Base-by-base conservation (phyloP, 2,329 filamentous ascomycete species). In the Trichoderma afroharzianum region DNA sequence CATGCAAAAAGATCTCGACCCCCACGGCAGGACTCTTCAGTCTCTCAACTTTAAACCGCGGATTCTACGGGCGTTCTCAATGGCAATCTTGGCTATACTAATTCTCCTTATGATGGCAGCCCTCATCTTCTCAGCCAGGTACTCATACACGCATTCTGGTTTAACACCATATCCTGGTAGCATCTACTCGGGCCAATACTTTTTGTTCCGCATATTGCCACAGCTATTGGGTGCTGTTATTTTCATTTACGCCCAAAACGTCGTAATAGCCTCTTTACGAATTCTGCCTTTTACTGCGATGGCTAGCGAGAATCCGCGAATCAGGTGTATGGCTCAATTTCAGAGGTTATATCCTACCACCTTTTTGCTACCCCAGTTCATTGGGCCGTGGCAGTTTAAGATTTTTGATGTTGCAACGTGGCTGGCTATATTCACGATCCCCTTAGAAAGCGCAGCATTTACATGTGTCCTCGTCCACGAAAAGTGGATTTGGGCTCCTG, bases 131-230 rank as follows among this genome's bases (percentile, higher is more conserved):
- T 90, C 88, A 74, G 93, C 92, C 71, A 82, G 92, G 43, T 94
- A 89, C 82, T 93, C 92, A 12, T 81, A 85, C 47, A 79, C 82
- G 6, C 85, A 91, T 74, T 80, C 85, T 11, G 93, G 93, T 0
- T 82, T 98, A 14, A 90, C 88, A 78, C 81, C 86, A 4, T 97
- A 95, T 79, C 83, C 84, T 39, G 86, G 86, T 59, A 85, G 82
- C 33, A 91, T 94, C 71, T 92, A 92, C 73, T 91, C 91, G 63
- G 86, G 86, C 9, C 87, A 90, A 74, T 97, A 97, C 81, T 97
- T 98, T 79, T 81, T 97, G 61, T 96, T 97, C 80, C 88, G 94
- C 73, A 93, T 97, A 74, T 83, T 98, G 1, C 95, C 95, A 2
- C 93, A 94, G 71, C 83, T 97, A 0, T 78, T 97, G 15, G 93